Evolutionary conservation across 768 basidiomycete genomes (phyloP).

Genomic region (Cubamyces sp.): DNA sequence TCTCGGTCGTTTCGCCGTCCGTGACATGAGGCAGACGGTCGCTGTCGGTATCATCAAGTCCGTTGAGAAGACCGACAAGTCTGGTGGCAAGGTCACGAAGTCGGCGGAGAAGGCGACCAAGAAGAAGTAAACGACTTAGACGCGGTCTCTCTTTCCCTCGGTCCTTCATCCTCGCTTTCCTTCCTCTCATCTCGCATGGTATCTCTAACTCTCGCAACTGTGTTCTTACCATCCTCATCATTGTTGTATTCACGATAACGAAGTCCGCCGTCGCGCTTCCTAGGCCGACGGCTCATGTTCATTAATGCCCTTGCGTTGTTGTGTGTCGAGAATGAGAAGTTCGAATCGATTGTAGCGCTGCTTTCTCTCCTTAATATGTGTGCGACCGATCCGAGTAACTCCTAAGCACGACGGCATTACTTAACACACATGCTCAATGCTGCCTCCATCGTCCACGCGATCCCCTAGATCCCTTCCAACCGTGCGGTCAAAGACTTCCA

Average conservation of each 20-base stretch:
- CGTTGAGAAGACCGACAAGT: constrained; percentile 93
- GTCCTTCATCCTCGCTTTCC: constrained; percentile 47
- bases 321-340: constrained; percentile 37
- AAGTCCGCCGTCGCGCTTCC: constrained; percentile 35
- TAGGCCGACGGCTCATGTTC: constrained; percentile 38
- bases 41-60: constrained; percentile 99
- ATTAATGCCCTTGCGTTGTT: constrained; percentile 33
- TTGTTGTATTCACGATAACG: constrained; percentile 43
- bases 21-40: constrained; percentile 99
- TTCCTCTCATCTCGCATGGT: constrained; percentile 46
- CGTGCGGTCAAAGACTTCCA: constrained; percentile 92
- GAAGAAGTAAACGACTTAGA: constrained; percentile 81
- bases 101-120: constrained; percentile 94
- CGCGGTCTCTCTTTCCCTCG: constrained; percentile 46
- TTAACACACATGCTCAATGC: constrained; percentile 81
- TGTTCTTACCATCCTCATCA: constrained; percentile 35
- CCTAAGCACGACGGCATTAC: not conserved
- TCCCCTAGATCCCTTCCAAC: constrained; percentile 86
- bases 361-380: constrained; percentile 10
- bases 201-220: constrained; percentile 39
- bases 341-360: constrained; percentile 35
- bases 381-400: not conserved
- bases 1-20: constrained; percentile 98
- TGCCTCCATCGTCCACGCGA: constrained; percentile 44
- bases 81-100: constrained; percentile 92